These are phyloP conservation scores for Penicillium subrubescens DNA, from an alignment of 495 filamentous ascomycete genomes.

Conservation along the genomic window DNA sequence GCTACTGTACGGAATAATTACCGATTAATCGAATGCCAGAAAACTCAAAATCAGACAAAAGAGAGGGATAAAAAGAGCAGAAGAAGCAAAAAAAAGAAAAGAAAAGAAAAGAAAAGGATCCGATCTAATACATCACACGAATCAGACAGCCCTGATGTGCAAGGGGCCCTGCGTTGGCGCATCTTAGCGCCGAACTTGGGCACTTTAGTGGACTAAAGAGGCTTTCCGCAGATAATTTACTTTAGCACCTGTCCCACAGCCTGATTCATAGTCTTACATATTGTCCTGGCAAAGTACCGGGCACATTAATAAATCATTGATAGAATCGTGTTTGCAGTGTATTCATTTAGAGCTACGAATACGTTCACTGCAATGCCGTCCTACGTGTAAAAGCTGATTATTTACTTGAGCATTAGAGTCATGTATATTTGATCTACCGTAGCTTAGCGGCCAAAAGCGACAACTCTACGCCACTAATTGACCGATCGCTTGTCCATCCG, in stretches of 20 bases:
- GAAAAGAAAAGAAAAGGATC: background rate
- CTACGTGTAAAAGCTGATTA: background rate
- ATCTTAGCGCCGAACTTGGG: background rate
- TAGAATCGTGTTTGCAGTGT: background rate
- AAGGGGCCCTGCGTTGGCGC: background rate
- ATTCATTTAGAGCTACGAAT: too few species aligned
- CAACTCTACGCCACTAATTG: background rate
- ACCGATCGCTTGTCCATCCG: background rate
- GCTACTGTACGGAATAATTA: background rate
- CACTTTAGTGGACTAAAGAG: background rate
- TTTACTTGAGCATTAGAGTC: background rate
- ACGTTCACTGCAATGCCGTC: background rate
- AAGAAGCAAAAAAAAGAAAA: background rate
- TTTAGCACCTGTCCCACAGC: background rate
- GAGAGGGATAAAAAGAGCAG: background rate
- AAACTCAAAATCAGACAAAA: background rate
- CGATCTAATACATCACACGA: background rate
- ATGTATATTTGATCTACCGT: background rate
- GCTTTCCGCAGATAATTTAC: background rate
- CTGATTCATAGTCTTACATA: background rate
- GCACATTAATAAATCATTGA: background rate
- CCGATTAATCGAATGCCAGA: background rate
- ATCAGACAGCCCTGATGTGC: background rate
- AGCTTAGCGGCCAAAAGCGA: background rate
- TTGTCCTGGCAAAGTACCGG: background rate